These are phyloP conservation scores for Mucor racemosus DNA, from an alignment of 371 early-diverging fungal species.

Conservation along the genomic window DNA sequence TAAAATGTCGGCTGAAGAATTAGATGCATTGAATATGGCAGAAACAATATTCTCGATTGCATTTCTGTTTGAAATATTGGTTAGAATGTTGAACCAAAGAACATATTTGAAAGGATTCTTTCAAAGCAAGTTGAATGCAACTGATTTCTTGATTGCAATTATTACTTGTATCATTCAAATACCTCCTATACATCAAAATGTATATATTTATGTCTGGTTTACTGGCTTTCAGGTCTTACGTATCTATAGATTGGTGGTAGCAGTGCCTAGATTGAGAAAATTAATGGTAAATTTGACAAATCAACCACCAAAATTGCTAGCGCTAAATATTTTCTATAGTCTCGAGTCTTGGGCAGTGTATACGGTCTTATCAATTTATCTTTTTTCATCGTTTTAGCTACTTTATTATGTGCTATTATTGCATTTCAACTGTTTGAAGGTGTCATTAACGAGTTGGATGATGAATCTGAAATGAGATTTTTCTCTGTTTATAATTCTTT, in stretches of 20 bases:
- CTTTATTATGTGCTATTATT: slow-evolving; percentile 60
- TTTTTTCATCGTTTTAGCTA: slow-evolving; percentile 64
- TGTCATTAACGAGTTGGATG: slow-evolving; percentile 45
- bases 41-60: slow-evolving; percentile 61
- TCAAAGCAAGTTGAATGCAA: slow-evolving; percentile 45
- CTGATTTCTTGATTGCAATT: slow-evolving; percentile 59
- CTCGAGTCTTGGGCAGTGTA: slow-evolving; percentile 63
- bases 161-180: slow-evolving; percentile 60
- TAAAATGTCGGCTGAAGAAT: slow-evolving; percentile 34
- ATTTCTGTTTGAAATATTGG: slow-evolving; percentile 59
- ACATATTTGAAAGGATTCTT: slow-evolving; percentile 53
- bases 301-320: neutral
- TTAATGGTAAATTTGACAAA: slow-evolving; percentile 50
- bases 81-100: slow-evolving; percentile 49
- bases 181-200: slow-evolving; percentile 48
- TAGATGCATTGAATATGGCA: slow-evolving; percentile 37
- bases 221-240: slow-evolving; percentile 68
- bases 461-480: slow-evolving; percentile 55
- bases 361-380: slow-evolving; percentile 66
- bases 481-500: slow-evolving; percentile 68
- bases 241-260: slow-evolving; percentile 63
- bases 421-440: slow-evolving; percentile 59
- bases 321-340: slow-evolving; percentile 31
- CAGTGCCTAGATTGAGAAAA: slow-evolving; percentile 57
- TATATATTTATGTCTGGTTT: slow-evolving; percentile 58